Percentiles rank a stretch among this genome's conserved stretches.
Evolutionary conservation across 257 asterid species (phyloP).

Genomic region (Ajuga chamaepitys): DNA sequence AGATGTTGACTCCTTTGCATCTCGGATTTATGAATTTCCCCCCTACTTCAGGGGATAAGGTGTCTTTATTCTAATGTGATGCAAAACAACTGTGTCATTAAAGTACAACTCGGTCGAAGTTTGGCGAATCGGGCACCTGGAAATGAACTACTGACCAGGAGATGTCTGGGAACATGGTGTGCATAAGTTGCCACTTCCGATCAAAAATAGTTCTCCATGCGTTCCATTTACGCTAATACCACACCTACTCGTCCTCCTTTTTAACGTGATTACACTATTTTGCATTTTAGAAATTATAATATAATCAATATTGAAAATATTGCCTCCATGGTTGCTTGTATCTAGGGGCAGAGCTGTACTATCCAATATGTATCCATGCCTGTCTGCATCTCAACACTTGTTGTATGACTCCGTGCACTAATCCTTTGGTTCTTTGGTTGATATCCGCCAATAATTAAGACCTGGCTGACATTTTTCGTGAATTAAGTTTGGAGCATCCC

Average conservation of each 20-base stretch:
- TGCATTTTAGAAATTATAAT: not conserved
- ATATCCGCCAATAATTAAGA: not conserved
- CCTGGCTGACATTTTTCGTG: not conserved
- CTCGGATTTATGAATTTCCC: not conserved
- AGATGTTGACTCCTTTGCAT: not conserved
- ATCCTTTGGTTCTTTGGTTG: not conserved
- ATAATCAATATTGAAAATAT: not conserved
- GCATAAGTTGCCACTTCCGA: not conserved
- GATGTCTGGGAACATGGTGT: not conserved
- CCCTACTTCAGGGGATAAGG: not conserved
- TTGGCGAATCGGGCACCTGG: not conserved
- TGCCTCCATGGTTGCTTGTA: not conserved
- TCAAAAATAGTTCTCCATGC: not conserved
- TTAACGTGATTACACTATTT: not conserved
- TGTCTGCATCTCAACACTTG: not conserved
- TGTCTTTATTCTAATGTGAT: not conserved
- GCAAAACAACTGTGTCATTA: not conserved
- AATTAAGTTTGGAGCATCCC: slow-evolving; percentile 2
- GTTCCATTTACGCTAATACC: not conserved
- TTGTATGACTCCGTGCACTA: not conserved
- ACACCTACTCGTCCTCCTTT: not conserved
- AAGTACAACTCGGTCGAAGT: not conserved
- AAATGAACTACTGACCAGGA: not conserved
- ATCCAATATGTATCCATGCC: not conserved
- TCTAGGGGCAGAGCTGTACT: not conserved